Percentiles rank a stretch among this genome's conserved stretches.
Evolutionary conservation across 1,284 basidiomycete species (phyloP).

Genomic region (Ustilago esculenta): DNA sequence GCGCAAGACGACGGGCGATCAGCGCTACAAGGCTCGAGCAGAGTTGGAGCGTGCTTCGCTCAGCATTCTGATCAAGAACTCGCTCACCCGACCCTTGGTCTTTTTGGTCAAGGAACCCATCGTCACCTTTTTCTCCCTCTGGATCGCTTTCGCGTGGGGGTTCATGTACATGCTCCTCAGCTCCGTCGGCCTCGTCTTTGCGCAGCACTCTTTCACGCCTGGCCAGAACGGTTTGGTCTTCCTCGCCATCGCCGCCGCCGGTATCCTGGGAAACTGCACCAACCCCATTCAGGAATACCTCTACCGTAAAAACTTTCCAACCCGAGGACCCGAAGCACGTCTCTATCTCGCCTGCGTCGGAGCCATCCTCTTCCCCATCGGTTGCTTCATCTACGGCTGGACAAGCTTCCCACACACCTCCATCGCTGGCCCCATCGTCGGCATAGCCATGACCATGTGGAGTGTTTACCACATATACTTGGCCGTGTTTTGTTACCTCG

Average conservation of each 20-base stretch:
- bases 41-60: conserved; percentile 75
- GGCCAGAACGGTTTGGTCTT: conserved; percentile 68
- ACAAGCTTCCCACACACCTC: conserved; percentile 62
- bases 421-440: conserved; percentile 65
- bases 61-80: conserved; percentile 73
- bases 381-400: conserved; percentile 60
- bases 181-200: conserved; percentile 67
- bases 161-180: conserved; percentile 75
- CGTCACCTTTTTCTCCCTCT: conserved; percentile 71
- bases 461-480: conserved; percentile 65
- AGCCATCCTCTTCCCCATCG: conserved; percentile 51
- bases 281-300: conserved; percentile 69
- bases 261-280: conserved; percentile 74
- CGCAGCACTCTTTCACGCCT: conserved; percentile 74
- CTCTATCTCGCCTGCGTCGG: conserved; percentile 68
- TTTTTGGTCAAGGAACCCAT: conserved; percentile 76
- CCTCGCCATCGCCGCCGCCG: conserved; percentile 45
- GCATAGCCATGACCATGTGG: conserved; percentile 52
- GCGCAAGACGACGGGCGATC: conserved; percentile 71
- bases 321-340: conserved; percentile 68
- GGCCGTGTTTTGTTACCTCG: conserved; percentile 72
- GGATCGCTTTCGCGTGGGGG: conserved; percentile 73
- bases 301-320: conserved; percentile 29
- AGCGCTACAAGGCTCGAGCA: conserved; percentile 73
- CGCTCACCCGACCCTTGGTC: conserved; percentile 75